phyloP scores from a whole-genome alignment of 192 early-diverging fungal species.

The Coemansia sp. region DNA sequence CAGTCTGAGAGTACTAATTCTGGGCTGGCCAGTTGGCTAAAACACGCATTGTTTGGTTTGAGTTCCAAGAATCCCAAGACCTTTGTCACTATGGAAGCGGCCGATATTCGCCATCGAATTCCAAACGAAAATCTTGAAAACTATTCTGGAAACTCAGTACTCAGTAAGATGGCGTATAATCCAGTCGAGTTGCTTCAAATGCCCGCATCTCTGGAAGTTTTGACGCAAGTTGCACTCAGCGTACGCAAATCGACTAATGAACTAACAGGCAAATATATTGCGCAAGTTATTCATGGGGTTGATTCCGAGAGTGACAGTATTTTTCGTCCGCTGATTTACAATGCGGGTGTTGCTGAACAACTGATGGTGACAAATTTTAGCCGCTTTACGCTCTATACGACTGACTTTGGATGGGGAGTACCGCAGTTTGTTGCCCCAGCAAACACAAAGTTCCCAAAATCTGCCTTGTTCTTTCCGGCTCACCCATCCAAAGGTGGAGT shows the following conservation, averaged over 20 bases:
- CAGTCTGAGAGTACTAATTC: neutral
- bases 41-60: neutral
- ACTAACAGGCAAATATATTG: conserved; percentile 10
- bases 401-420: conserved; percentile 17
- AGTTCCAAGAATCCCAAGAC: neutral
- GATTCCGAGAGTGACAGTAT: neutral
- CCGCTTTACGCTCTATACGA: neutral
- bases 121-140: neutral
- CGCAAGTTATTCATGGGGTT: neutral
- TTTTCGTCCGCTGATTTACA: neutral
- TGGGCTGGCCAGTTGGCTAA: neutral
- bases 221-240: neutral
- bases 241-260: neutral
- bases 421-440: neutral
- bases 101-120: conserved; percentile 7
- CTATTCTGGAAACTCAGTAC: conserved; percentile 5
- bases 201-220: neutral
- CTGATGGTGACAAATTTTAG: neutral
- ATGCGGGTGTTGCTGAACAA: neutral
- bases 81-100: neutral
- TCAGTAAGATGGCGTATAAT: neutral
- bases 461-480: neutral
- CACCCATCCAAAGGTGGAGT: neutral
- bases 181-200: conserved; percentile 7
- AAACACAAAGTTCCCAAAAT: no score